Evolutionary conservation across 2,329 filamentous ascomycete genomes (phyloP), one percentile per base, ranked within the genome.

Genomic region (Pyrenophora teres): DNA sequence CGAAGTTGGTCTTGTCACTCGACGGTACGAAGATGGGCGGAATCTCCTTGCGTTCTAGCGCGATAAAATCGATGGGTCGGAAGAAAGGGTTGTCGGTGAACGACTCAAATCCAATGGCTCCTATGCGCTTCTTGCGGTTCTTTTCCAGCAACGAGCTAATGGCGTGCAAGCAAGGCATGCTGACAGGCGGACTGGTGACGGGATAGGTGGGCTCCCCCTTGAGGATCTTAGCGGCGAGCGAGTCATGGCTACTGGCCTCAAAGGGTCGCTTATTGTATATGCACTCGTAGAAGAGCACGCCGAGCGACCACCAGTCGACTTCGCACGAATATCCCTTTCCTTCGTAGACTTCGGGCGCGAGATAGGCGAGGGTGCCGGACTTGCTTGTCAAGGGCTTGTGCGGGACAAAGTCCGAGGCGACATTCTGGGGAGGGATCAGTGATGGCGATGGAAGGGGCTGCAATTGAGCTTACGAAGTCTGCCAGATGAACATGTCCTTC

Each of bases 231-330:
- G 87, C 85, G 63, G 88, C 88, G 41, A 99, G 80, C 6, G 86
- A 84, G 48, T 90, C 87, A 70, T 97, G 92, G 40, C 87, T 92
- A 63, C 87, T 90, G 46, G 91, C 93, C 69, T 97, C 92, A 61
- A 97, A 99, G 18, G 94, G 94, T 65, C 94, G 85, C 90, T 95
- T 97, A 78, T 95, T 96, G 78, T 97, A 99, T 60, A 99, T 97
- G 81, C 94, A 97, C 75, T 99, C 94, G 74, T 97, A 99, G 74
- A 97, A 97, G n/a, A 96, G 83, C 39, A 99, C 94, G 41, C 94
- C 94, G 18, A 99, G 77, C 5, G 94, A 97, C 94, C 94, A 99
- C 94, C 94, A 99, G 73, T 99, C 94, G 36, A 94, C 92, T 64
- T 94, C 90, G 40, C 87, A 86, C 54, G 89, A 87, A 70, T 99